These are phyloP conservation scores for Phytopythium delawarense DNA, from an alignment of 352 stramenopile genomes.

Conservation along the genomic window DNA sequence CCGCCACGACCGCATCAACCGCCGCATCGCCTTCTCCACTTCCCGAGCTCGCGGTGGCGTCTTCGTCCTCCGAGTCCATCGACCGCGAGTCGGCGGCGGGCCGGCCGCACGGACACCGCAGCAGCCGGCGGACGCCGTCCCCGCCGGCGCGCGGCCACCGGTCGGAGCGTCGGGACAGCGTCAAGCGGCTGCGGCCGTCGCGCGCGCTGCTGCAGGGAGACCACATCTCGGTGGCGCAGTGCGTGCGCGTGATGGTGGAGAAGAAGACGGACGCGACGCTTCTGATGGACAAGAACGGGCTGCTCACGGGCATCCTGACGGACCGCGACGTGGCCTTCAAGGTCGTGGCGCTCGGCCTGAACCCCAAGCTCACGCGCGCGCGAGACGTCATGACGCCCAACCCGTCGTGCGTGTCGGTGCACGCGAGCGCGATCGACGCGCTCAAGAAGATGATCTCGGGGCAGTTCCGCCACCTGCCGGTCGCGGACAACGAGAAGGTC, in stretches of 20 bases:
- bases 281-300: conserved; percentile 83
- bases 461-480: conserved; percentile 95
- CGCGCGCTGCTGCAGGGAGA: conserved; percentile 70
- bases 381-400: conserved; percentile 94
- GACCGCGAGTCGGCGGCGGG: not conserved
- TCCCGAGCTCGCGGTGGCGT: not conserved
- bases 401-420: conserved; percentile 91
- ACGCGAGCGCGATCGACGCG: conserved; percentile 93
- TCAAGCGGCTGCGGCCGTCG: conserved; percentile 64
- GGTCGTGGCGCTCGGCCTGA: conserved; percentile 87
- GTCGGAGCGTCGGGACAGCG: conserved; percentile 21
- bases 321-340: conserved; percentile 95
- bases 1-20: not conserved
- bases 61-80: conserved; percentile 4
- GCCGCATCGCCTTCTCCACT: not conserved
- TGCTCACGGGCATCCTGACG: conserved; percentile 94
- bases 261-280: conserved; percentile 92
- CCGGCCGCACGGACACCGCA: not conserved
- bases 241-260: conserved; percentile 81
- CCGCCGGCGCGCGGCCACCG: conserved; percentile 21
- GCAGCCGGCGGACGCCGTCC: conserved; percentile 2
- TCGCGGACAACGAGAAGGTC: conserved; percentile 90
- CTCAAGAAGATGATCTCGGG: conserved; percentile 96
- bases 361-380: conserved; percentile 73
- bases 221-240: conserved; percentile 64